Percentiles rank a stretch among this genome's conserved stretches.
phyloP scores from a whole-genome alignment of 2,329 filamentous ascomycete species.

The Cryoendolithus antarcticus region DNA sequence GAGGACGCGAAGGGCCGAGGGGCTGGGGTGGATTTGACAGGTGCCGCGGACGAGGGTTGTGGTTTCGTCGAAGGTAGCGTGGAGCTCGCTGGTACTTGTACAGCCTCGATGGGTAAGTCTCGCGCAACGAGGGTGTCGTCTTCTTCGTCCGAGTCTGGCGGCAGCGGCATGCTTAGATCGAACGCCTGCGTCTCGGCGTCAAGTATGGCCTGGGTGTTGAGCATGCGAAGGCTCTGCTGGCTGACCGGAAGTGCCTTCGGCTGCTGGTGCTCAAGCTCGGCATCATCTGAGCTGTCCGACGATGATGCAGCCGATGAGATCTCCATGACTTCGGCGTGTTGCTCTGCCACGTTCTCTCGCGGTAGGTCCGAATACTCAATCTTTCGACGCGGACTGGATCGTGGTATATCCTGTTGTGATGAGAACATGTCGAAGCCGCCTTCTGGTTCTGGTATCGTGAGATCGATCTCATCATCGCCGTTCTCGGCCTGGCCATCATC shows the following conservation, averaged over 20 bases:
- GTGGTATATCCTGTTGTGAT: constrained; percentile 6
- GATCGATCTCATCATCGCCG: constrained; percentile 10
- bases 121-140: not conserved
- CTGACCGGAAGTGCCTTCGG: not conserved
- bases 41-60: constrained; percentile 1
- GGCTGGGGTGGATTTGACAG: not conserved
- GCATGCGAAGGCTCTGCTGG: constrained; percentile 7
- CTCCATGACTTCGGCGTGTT: too few relatives aligned
- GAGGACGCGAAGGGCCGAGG: not conserved
- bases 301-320: too few relatives aligned
- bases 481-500: constrained; percentile 1
- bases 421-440: constrained; percentile 13
- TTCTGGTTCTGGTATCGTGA: constrained; percentile 17
- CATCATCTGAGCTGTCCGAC: not conserved
- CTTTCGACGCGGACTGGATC: too few relatives aligned
- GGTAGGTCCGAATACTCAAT: constrained; percentile 2
- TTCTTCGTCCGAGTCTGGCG: constrained; percentile 11
- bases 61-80: not conserved
- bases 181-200: constrained; percentile 18
- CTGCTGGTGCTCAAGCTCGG: constrained; percentile 1
- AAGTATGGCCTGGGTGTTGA: constrained; percentile 22
- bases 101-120: constrained; percentile 1
- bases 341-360: too few relatives aligned
- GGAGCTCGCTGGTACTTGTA: not conserved
- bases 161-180: constrained; percentile 18